These are phyloP conservation scores for Candida boidinii DNA, from an alignment of 805 yeast species.

Conservation along the genomic window DNA sequence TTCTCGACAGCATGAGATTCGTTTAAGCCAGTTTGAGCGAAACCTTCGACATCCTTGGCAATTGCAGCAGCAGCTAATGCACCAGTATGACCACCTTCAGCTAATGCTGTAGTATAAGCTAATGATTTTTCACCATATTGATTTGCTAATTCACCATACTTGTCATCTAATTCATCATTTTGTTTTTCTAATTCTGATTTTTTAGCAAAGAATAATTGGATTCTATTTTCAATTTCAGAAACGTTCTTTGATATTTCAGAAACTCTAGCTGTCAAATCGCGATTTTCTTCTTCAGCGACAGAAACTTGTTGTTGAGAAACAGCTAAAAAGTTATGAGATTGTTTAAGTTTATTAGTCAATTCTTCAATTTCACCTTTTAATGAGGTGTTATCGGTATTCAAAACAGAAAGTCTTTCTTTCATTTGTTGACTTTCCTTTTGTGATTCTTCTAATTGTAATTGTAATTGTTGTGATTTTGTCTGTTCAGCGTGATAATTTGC, in stretches of 20 bases:
- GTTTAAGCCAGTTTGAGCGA: conserved; percentile 5
- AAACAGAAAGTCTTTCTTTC: conserved; percentile 58
- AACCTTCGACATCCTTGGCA: conserved; percentile 3
- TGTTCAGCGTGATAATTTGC: conserved; percentile 70
- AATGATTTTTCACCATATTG: conserved; percentile 23
- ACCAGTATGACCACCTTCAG: conserved; percentile 7
- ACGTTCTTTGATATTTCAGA: conserved; percentile 16
- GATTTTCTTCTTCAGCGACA: conserved; percentile 40
- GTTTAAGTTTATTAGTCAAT: conserved; percentile 45
- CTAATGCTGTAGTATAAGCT: conserved; percentile 10
- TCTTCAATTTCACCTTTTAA: conserved; percentile 47
- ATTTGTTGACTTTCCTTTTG: conserved; percentile 57
- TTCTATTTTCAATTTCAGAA: conserved; percentile 18
- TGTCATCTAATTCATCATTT: conserved; percentile 30
- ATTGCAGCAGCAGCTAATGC: conserved; percentile 6
- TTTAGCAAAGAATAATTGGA: conserved; percentile 12
- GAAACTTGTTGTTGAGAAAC: conserved; percentile 66
- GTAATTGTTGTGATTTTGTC: conserved; percentile 51
- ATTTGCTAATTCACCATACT: conserved; percentile 21
- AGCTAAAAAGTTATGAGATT: conserved; percentile 52
- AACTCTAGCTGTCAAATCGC: conserved; percentile 18
- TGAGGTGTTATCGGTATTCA: conserved; percentile 60
- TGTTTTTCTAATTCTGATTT: conserved; percentile 27
- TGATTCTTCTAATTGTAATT: conserved; percentile 52
- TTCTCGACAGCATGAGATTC: background rate